Evolutionary conservation across 1,284 basidiomycete genomes (phyloP).

Genomic region (Ceratobasidium sp.): DNA sequence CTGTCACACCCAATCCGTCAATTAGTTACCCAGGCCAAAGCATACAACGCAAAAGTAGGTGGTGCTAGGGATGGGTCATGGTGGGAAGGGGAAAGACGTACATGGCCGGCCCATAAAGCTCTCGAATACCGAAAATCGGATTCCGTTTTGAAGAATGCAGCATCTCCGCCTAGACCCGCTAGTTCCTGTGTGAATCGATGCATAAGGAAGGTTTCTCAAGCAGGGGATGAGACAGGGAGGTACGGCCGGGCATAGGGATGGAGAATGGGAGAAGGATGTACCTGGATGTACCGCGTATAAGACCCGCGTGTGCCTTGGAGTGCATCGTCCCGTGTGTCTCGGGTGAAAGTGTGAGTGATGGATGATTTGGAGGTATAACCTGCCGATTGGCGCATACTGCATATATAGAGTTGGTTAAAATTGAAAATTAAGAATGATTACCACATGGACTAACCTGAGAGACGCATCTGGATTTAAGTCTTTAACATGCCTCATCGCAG

Average conservation of each 20-base stretch:
- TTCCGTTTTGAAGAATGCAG: constrained; percentile 77
- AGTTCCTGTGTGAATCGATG: constrained; percentile 62
- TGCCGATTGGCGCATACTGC: constrained; percentile 83
- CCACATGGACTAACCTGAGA: constrained; percentile 67
- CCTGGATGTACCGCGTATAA: constrained; percentile 69
- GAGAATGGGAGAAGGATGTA: constrained; percentile 43
- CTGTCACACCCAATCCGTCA: constrained; percentile 54
- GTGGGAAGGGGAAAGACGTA: constrained; percentile 44
- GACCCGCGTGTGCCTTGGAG: constrained; percentile 72
- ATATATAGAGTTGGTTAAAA: constrained; percentile 28
- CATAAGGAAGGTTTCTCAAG: background rate
- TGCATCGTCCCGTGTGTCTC: constrained; percentile 83
- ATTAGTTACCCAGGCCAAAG: background rate
- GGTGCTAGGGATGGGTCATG: constrained; percentile 19
- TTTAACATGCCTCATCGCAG: constrained; percentile 77
- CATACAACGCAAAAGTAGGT: background rate
- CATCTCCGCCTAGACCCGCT: constrained; percentile 81
- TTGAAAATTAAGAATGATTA: background rate
- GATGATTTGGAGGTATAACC: constrained; percentile 86
- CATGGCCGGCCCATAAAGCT: constrained; percentile 68
- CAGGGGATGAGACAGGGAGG: too few relatives aligned
- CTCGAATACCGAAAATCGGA: constrained; percentile 73
- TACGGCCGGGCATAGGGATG: constrained; percentile 1
- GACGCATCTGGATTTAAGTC: constrained; percentile 79
- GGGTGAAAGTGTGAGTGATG: constrained; percentile 78